Evolutionary conservation across 2,329 filamentous ascomycete species (phyloP).

Genomic region (Diaporthe sp.): DNA sequence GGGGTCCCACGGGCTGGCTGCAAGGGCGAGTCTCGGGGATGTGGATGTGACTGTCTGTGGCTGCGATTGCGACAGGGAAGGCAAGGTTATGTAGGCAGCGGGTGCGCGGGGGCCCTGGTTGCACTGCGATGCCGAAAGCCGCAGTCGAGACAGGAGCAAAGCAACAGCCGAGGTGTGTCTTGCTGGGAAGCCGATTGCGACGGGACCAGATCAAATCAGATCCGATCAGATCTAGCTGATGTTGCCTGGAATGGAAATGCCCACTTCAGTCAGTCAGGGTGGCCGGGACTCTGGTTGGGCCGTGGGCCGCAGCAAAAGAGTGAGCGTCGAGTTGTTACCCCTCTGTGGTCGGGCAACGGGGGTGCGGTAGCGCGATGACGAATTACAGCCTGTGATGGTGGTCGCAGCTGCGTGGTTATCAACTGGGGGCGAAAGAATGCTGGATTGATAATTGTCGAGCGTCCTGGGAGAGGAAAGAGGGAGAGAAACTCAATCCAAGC

Average conservation of each 20-base stretch:
- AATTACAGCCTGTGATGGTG: neutral
- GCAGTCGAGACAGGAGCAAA: neutral
- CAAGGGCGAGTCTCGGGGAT: constrained; percentile 31
- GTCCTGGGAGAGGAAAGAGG: neutral
- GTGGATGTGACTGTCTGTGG: neutral
- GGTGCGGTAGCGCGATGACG: constrained; percentile 17
- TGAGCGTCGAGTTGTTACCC: constrained; percentile 12
- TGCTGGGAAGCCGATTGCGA: neutral
- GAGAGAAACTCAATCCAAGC: no score
- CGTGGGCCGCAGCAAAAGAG: constrained; percentile 19
- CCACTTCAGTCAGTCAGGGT: constrained; percentile 9
- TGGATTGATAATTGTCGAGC: neutral
- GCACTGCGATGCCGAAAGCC: constrained; percentile 20
- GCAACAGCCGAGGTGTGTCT: constrained; percentile 14
- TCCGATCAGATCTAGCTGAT: constrained; percentile 16
- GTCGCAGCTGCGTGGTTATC: neutral
- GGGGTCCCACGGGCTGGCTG: constrained; percentile 4
- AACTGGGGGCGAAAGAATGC: neutral
- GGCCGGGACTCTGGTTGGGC: neutral
- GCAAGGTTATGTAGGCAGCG: constrained; percentile 1
- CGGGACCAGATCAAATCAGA: constrained; percentile 1
- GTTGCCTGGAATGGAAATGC: constrained; percentile 25
- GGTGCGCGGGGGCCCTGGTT: constrained; percentile 1
- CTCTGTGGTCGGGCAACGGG: neutral
- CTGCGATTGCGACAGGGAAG: constrained; percentile 20